Evolutionary conservation across 1,139 yeast genomes (phyloP), one percentile per base, ranked within the genome.

Genomic region (Pichia sp.): DNA sequence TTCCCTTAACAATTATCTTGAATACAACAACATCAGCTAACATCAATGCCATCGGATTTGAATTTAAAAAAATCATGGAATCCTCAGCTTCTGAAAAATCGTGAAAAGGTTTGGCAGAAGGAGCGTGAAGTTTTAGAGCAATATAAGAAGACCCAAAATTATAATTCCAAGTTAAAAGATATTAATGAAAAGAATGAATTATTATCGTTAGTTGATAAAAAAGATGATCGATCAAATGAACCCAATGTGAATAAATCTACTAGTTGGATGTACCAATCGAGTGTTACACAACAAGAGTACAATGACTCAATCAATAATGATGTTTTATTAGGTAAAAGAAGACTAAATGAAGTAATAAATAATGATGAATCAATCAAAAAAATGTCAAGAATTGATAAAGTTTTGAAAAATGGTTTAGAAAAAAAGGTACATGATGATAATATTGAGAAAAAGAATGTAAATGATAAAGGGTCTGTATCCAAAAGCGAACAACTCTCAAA

Each of bases 31-130:
- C 30, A 28, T 10, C 11, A 10, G 13, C 34, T 16, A 11, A 14
- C 5, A 31, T 14, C n/a, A 31, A 76, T 76, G 78, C 88, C 95
- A 1, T 90, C 95, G 9, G 96, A 91, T 68, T 74, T 91, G 58
- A 91, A 91, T 66, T 70, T 90, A 54, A 86, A 91, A 70, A 93
- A 93, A 68, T 91, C 98, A 55, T 93, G 98, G 98, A 90, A 91
- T 67, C 97, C 98, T 4, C 91, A 87, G 44, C 74, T 88, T 49
- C 73, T 87, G 62, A 87, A 87, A 69, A 93, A 93, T 73, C 91
- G 86, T 69, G 84, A 83, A 60, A 86, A 84, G 64, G 93, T 91
- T 36, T 87, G 96, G 95, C 76, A 83, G 60, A 77, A 75, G 53
- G 98, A 93, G 64, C 91, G 89, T 63, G 84, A 84, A 49, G 83